A percentile compares a stretch with the other conserved stretches of the same genome.
phyloP scores from a whole-genome alignment of 768 basidiomycete genomes.

The Psilocybe cyanescens region DNA sequence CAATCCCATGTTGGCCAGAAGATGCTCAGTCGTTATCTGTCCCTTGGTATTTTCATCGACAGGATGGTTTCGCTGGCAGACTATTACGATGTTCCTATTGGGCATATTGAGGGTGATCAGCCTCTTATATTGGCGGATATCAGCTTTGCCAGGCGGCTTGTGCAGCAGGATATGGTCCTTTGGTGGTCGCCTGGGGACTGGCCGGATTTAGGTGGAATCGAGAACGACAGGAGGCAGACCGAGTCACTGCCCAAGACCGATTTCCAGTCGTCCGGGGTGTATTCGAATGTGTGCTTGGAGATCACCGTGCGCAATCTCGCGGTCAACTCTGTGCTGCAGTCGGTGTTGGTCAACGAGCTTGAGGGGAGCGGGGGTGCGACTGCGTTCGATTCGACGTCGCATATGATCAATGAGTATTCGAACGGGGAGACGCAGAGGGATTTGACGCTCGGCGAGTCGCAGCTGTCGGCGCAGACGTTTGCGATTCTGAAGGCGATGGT shows the following conservation, averaged over 20 bases:
- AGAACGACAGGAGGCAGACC: conserved; percentile 77
- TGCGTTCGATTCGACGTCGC: conserved; percentile 91
- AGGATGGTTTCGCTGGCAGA: conserved; percentile 78
- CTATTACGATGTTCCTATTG: conserved; percentile 92
- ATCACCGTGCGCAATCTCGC: conserved; percentile 90
- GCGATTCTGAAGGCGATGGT: conserved; percentile 85
- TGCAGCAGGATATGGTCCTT: conserved; percentile 87
- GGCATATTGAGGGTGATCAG: conserved; percentile 91
- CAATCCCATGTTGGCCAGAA: conserved; percentile 80
- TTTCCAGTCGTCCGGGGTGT: conserved; percentile 83
- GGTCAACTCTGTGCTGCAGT: conserved; percentile 92
- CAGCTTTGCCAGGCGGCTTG: conserved; percentile 84
- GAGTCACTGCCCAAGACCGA: conserved; percentile 87
- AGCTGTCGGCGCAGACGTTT: conserved; percentile 87
- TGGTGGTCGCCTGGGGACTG: conserved; percentile 95
- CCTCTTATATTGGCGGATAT: conserved; percentile 89
- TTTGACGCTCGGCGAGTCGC: conserved; percentile 86
- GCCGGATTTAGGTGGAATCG: conserved; percentile 93
- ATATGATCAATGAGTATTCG: conserved; percentile 88
- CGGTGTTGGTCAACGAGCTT: conserved; percentile 93
- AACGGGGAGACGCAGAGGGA: conserved; percentile 71
- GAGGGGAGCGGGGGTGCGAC: conserved; percentile 95
- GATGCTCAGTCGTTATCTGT: conserved; percentile 84
- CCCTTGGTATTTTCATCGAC: conserved; percentile 79
- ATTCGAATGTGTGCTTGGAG: conserved; percentile 92